Conservation (phyloP, 352 stramenopile species). For the Globisporangium cylindrosporum region DNA sequence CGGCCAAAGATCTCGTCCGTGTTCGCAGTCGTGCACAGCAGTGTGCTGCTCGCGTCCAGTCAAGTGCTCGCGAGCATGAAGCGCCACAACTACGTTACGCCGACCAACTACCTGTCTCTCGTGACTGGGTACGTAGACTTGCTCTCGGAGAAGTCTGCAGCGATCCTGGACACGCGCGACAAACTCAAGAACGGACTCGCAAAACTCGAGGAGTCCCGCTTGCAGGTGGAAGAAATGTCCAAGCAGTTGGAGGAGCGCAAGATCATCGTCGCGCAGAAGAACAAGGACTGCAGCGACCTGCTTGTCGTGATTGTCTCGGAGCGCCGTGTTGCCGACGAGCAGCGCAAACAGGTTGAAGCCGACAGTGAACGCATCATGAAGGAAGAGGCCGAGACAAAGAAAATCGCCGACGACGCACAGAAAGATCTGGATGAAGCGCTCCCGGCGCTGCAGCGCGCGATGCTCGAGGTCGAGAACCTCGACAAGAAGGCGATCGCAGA, state of each 20-base stretch:
- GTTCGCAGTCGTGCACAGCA: constrained; percentile 89
- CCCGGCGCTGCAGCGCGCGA: constrained; percentile 90
- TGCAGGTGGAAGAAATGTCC: constrained; percentile 86
- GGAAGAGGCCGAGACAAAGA: constrained; percentile 91
- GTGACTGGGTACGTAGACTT: constrained; percentile 90
- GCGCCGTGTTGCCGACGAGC: constrained; percentile 91
- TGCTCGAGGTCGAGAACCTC: constrained; percentile 93
- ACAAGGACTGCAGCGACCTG: constrained; percentile 95
- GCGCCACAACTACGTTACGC: constrained; percentile 93
- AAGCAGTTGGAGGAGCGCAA: constrained; percentile 88
- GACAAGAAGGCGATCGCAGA: constrained; percentile 95
- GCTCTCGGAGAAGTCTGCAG: constrained; percentile 66
- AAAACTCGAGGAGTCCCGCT: constrained; percentile 78
- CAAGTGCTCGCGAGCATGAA: constrained; percentile 90
- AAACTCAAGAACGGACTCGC: constrained; percentile 83
- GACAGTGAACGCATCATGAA: constrained; percentile 90
- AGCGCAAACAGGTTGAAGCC: constrained; percentile 92
- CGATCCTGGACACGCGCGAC: constrained; percentile 72
- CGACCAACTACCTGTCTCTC: constrained; percentile 92
- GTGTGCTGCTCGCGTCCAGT: constrained; percentile 74
- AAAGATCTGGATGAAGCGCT: constrained; percentile 94
- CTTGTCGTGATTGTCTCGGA: constrained; percentile 94
- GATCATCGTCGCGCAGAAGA: constrained; percentile 86
- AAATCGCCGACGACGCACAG: constrained; percentile 93
- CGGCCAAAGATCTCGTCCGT: constrained; percentile 82